Base-by-base conservation (phyloP, 805 yeast species). In the Zygoascus bituminiphila region DNA sequence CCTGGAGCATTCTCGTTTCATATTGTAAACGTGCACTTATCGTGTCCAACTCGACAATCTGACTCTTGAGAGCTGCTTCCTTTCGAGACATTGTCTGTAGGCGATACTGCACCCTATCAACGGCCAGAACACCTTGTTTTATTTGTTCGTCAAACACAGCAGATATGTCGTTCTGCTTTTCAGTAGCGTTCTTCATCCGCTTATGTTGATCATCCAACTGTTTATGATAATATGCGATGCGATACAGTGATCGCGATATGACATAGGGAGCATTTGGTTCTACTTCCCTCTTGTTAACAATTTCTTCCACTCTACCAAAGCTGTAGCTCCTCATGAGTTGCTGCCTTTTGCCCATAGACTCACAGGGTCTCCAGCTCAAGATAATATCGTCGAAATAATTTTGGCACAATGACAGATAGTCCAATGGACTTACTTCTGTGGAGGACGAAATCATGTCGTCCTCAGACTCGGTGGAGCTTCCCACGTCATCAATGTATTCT, bases 1-100 rank as follows among this genome's bases (percentile, higher is more conserved):
- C 73, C 26, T 73, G 73, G 25, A 84, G 62, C 38, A 81, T 66
- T 19, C 84, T 65, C 41, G 80, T 67, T 58, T 84, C 91, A 61
- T 84, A 84, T 55, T 78, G 77, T 45, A 84, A 69, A 2, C 62
- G 49, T 14, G 61, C 54, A 9, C 55, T 45, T 45, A 59, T 37
- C 2, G 58, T 56, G 14, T 56, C 63, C 15, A 55, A 51, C 9
- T 59, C 62, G 14, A 49, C 44, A 10, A 58, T 45, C 15, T 45
- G 44, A 19, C 23, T 45, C 40, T 45, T 42, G 35, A 53, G 36
- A 9, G 29, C 36, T 6, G 33, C 36, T 29, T 51, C 53, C 21
- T 42, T 33, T 23, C 42, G 33, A 6, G 35, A 25, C 20, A 33
- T 17, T 23, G 44, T 12, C 21, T 49, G 42, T 17, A 49, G 46